Percentiles rank a stretch among this genome's conserved stretches.
phyloP scores from a whole-genome alignment of 345 rosid genomes.

The Geranium rotundifolium region DNA sequence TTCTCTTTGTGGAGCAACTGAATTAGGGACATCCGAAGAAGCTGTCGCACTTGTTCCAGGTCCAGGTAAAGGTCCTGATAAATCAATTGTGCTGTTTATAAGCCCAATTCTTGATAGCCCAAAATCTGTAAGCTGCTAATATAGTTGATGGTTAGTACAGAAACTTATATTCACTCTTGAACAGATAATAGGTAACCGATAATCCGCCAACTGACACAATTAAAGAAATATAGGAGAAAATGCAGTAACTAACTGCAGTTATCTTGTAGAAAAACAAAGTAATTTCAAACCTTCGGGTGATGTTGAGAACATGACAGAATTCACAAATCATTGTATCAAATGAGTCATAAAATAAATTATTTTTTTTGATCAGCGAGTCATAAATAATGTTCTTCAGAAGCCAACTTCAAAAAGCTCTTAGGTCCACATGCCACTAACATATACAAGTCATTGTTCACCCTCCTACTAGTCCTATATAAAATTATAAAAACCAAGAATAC shows the following conservation, averaged over 20 bases:
- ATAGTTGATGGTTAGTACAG: conserved; percentile 20
- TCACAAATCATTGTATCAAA: not conserved
- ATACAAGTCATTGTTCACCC: too few species aligned
- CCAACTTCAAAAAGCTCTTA: too few species aligned
- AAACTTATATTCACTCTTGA: not conserved
- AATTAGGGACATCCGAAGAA: conserved; percentile 23
- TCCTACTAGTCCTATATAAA: too few species aligned
- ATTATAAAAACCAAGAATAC: not conserved
- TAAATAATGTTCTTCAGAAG: too few species aligned
- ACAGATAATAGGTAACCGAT: conserved; percentile 4
- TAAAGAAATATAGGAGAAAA: not conserved
- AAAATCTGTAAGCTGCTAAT: conserved; percentile 75
- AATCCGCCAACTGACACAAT: not conserved
- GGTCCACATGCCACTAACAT: too few species aligned
- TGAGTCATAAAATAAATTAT: not conserved
- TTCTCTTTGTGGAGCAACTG: conserved; percentile 31
- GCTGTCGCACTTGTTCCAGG: conserved; percentile 30
- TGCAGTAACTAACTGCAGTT: not conserved
- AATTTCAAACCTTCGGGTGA: not conserved
- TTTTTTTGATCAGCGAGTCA: too few species aligned
- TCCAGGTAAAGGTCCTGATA: conserved; percentile 24
- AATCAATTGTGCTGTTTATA: conserved; percentile 61
- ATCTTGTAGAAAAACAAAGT: not conserved
- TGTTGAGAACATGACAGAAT: not conserved
- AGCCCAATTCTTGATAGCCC: conserved; percentile 83